A percentile compares a stretch with the other conserved stretches of the same genome.
phyloP scores from a whole-genome alignment of 495 filamentous ascomycete species.

The Astrothelium subdiscretum region DNA sequence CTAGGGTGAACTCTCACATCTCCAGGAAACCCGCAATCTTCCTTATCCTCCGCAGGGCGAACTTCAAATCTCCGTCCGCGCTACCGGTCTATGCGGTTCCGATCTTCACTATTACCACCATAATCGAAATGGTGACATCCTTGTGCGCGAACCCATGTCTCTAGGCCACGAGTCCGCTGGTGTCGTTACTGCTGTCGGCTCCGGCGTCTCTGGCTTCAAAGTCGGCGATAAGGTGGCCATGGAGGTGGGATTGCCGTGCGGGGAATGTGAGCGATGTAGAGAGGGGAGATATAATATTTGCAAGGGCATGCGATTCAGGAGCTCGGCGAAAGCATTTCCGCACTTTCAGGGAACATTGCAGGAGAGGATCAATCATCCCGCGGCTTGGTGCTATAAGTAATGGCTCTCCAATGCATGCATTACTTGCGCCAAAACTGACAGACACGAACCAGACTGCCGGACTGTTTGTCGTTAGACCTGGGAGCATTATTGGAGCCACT shows the following conservation, averaged over 20 bases:
- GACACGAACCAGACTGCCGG: constrained; percentile 44
- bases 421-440: background rate
- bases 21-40: constrained; percentile 39
- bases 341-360: constrained; percentile 78
- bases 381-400: constrained; percentile 53
- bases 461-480: constrained; percentile 47
- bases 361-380: constrained; percentile 66
- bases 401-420: constrained; percentile 10
- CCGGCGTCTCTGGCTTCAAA: constrained; percentile 31
- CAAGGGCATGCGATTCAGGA: constrained; percentile 62
- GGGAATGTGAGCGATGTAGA: constrained; percentile 51
- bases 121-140: constrained; percentile 55
- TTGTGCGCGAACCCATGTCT: constrained; percentile 50
- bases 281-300: constrained; percentile 79
- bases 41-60: constrained; percentile 35
- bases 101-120: constrained; percentile 60
- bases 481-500: constrained; percentile 73
- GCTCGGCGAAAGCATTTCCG: constrained; percentile 64
- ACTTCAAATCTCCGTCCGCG: constrained; percentile 44
- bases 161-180: constrained; percentile 54
- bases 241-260: constrained; percentile 76
- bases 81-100: constrained; percentile 56
- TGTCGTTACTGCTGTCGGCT: constrained; percentile 42
- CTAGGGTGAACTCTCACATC: background rate
- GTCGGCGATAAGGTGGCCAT: constrained; percentile 67